phyloP scores from a whole-genome alignment of 805 yeast genomes.

The Hanseniaspora nectarophila region DNA sequence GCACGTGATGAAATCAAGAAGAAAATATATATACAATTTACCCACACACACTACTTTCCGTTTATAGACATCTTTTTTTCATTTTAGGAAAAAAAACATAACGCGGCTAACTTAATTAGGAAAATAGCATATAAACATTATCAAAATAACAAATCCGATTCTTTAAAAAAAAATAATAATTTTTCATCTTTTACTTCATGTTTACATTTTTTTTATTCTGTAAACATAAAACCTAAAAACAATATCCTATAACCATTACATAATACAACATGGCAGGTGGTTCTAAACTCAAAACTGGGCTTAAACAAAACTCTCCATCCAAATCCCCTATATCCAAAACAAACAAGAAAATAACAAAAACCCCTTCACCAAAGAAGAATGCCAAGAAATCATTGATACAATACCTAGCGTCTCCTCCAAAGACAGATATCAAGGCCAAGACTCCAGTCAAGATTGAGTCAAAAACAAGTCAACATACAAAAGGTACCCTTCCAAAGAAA shows the following conservation, averaged over 20 bases:
- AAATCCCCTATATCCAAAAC: background rate
- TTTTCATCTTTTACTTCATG: background rate
- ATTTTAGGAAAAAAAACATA: background rate
- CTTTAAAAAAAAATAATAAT: background rate
- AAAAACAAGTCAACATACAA: background rate
- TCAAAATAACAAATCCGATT: background rate
- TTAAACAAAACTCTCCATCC: slow-evolving; percentile 1
- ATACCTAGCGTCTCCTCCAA: slow-evolving; percentile 4
- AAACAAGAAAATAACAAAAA: slow-evolving; percentile 5
- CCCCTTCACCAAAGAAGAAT: slow-evolving; percentile 6
- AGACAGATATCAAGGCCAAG: background rate
- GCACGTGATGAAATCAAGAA: too few species aligned
- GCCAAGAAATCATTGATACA: background rate
- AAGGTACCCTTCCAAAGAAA: background rate
- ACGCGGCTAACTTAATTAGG: background rate
- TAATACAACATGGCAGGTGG: background rate
- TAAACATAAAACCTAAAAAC: background rate
- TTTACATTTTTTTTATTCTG: too few species aligned
- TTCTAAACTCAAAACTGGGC: background rate
- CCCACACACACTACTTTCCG: background rate
- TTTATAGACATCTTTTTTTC: background rate
- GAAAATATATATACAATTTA: too few species aligned
- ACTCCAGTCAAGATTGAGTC: background rate
- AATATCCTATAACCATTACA: too few species aligned
- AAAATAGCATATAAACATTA: background rate